Base-by-base conservation (phyloP, 371 early-diverging fungal genomes). In the Mortierella sp. region DNA sequence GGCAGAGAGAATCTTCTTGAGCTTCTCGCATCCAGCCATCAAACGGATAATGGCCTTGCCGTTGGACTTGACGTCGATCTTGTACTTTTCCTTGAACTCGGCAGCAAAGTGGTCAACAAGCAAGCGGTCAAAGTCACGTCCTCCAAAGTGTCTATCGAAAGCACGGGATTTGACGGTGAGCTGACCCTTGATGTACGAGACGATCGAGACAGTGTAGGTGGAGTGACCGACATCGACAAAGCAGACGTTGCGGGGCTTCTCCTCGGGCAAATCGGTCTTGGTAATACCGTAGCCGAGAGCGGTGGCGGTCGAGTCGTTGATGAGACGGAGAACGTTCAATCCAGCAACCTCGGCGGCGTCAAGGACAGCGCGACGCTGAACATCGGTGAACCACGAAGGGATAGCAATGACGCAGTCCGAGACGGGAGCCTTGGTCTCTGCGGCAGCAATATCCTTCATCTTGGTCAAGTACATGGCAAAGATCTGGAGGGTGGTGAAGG, bases 261-360 rank as follows among this genome's bases (percentile, higher is more conserved):
- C 92, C 84, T 97, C 97, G 70, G 98, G 98, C 65, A 98, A 87
- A 83, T 98, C 99, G 43, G 88, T 86, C 90, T 97, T 97, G 83
- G 98, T 98, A 83, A 98, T 97, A 84, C 99, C 98, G 75, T 97
- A 98, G 59, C 95, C 97, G 65, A 98, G 91, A 48, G 99, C 97
- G 63, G 94, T 26, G 28, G 98, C 97, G 46, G 97, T 96, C 73
- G 89, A 89, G 71, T 98, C 99, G 84, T 97, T 96, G 82, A 98
- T 89, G 62, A 98, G 82, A 67, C 97, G 91, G 72, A 98, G 87
- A 71, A 91, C 91, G 89, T 96, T 97, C 69, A 98, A 83, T n/a
- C 96, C 96, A 19, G 96, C 94, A 68, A 98, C 92, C 77, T 94
- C 90, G 62, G 96, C 89, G 46, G 98, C 98, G 80, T 93, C 92